Base-by-base conservation (phyloP, 2,329 filamentous ascomycete genomes). In the Aspergillus sp. region DNA sequence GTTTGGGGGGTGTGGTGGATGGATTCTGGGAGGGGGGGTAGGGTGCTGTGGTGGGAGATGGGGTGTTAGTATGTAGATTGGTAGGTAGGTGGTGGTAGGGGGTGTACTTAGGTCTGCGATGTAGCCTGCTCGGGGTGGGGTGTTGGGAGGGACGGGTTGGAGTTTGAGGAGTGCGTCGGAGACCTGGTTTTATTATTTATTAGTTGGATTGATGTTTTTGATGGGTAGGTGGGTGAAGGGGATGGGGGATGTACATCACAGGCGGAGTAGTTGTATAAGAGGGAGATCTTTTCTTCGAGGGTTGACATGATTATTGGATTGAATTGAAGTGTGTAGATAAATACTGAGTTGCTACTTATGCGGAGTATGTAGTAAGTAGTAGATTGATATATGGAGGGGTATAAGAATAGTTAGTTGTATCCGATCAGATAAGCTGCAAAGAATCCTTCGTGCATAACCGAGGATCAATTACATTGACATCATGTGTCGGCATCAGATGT, bases 81-180 rank as follows among this genome's bases (percentile, higher is more conserved):
- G n/a, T n/a, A n/a, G n/a, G n/a, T n/a, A n/a, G n/a, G n/a, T n/a
- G n/a, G n/a, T n/a, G n/a, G 8, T 30, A 1, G 27, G 2, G 0
- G 8, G 10, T 30, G 38, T 36, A 38, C 84, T 71, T 55, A 87
- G 80, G 71, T 91, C 88, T 39, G 86, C 79, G 39, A 92, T 76
- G 70, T 87, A 88, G 57, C 90, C 90, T 25, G 87, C 88, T 50
- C 84, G 82, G 10, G 87, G 82, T 8, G 88, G 83, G 19, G 66
- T 62, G 10, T 75, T 76, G 25, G 68, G 57, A 5, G 71, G 65
- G 4, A 67, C 62, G 49, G 76, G 76, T 61, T 88, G 83, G 51
- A 92, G 81, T 69, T 88, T 90, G 58, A 91, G 81, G 2, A 92
- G 82, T 5, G 88, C 89, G 73, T 92, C 90, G 10, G 89, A 90